Conservation (phyloP, 2,329 filamentous ascomycete species). For the Fusarium sp. region DNA sequence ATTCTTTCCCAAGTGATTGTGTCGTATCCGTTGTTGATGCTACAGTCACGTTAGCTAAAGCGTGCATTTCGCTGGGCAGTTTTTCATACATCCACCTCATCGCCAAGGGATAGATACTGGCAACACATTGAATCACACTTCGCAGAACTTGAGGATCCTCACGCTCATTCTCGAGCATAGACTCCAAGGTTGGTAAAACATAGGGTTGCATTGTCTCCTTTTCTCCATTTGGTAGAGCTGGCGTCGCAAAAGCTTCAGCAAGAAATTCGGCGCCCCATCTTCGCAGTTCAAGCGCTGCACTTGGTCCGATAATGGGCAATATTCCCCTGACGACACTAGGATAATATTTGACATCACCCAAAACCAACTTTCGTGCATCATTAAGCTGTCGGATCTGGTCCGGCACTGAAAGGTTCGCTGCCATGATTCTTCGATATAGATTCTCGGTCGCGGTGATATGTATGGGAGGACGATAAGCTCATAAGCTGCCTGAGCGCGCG, state of each 20-base stretch:
- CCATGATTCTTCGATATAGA: conserved; percentile 51
- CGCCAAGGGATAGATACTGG: conserved; percentile 92
- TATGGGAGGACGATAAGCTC: conserved; percentile 5
- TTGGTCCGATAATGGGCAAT: conserved; percentile 86
- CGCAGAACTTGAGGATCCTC: conserved; percentile 86
- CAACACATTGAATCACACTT: conserved; percentile 86
- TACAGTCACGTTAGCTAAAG: conserved; percentile 58
- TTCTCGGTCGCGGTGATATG: conserved; percentile 21
- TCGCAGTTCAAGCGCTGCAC: conserved; percentile 81
- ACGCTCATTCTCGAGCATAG: conserved; percentile 75
- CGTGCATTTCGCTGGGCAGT: conserved; percentile 8
- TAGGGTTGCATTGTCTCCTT: conserved; percentile 84
- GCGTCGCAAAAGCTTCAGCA: conserved; percentile 94
- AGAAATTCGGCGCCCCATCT: conserved; percentile 98
- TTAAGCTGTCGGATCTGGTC: conserved; percentile 90
- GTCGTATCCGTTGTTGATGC: conserved; percentile 89
- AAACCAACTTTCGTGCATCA: conserved; percentile 88
- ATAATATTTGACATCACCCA: conserved; percentile 89
- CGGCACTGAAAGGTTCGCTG: conserved; percentile 71
- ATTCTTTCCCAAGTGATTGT: conserved; percentile 87
- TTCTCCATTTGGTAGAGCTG: conserved; percentile 79
- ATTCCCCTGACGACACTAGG: conserved; percentile 92
- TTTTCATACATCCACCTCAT: conserved; percentile 92
- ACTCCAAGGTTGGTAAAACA: conserved; percentile 81
- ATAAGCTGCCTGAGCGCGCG: conserved; percentile 21